Percentiles rank a stretch among this genome's conserved stretches.
These are phyloP conservation scores for Pseudozyma pruni DNA, from an alignment of 1,284 basidiomycete species.

Conservation along the genomic window DNA sequence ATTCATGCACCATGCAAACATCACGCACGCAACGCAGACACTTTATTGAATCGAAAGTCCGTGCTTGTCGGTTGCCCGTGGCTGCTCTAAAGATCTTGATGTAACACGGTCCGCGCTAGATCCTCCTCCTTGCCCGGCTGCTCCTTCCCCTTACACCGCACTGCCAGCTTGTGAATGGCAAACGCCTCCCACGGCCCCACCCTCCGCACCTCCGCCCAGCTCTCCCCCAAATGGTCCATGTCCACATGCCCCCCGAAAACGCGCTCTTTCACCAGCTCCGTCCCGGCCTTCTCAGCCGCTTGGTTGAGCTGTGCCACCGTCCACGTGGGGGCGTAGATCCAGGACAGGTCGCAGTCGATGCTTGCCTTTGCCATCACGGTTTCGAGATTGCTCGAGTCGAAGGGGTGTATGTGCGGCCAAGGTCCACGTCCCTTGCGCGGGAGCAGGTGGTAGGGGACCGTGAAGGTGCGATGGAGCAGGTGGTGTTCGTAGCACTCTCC, in stretches of 20 bases:
- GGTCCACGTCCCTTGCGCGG: conserved; percentile 8
- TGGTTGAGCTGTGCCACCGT: neutral
- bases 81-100: conserved; percentile 4
- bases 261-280: neutral
- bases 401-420: conserved; percentile 12
- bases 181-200: conserved; percentile 9
- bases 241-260: conserved; percentile 28
- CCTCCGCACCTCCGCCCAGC: neutral
- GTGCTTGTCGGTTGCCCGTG: no score
- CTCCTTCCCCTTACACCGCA: conserved; percentile 1
- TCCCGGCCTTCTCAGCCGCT: neutral
- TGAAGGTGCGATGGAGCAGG: conserved; percentile 45
- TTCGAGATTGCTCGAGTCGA: no score
- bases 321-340: conserved; percentile 28
- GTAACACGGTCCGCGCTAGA: neutral
- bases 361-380: conserved; percentile 1
- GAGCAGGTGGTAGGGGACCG: conserved; percentile 37
- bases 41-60: no score
- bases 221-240: conserved; percentile 41
- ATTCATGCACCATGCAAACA: neutral
- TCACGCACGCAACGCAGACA: no score
- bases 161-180: conserved; percentile 17
- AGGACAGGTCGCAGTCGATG: conserved; percentile 6
- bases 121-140: neutral
- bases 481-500: conserved; percentile 20